Conservation (phyloP, 495 filamentous ascomycete species). For the Pyrenopolyporus hunteri region DNA sequence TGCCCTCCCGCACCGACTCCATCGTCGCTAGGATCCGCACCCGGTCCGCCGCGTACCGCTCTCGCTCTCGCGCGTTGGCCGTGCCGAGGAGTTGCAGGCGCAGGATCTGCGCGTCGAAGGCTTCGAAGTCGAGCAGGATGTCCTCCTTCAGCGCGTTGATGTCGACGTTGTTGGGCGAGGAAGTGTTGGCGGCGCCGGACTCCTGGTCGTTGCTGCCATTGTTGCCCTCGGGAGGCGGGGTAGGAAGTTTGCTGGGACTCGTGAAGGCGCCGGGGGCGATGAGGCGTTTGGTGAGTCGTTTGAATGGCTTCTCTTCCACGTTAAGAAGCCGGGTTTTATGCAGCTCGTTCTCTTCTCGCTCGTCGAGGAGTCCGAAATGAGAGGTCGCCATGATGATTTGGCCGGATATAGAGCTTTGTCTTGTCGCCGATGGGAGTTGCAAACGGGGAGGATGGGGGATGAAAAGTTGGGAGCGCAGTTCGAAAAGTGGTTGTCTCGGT, state of each 20-base stretch:
- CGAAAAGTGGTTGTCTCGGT: neutral
- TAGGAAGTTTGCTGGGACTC: constrained; percentile 63
- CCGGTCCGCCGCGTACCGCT: constrained; percentile 83
- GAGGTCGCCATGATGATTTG: constrained; percentile 30
- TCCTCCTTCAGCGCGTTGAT: constrained; percentile 74
- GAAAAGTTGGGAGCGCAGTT: neutral
- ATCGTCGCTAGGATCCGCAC: constrained; percentile 74
- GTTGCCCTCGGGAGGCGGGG: constrained; percentile 69
- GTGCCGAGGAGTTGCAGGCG: constrained; percentile 86
- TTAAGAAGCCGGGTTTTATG: constrained; percentile 89
- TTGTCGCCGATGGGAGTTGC: neutral
- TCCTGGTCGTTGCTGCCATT: constrained; percentile 30
- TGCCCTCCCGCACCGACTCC: constrained; percentile 77
- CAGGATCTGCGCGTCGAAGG: constrained; percentile 77
- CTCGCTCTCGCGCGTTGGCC: constrained; percentile 83
- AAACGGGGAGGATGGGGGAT: neutral
- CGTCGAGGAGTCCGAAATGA: constrained; percentile 51
- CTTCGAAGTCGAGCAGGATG: constrained; percentile 85
- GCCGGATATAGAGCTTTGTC: neutral
- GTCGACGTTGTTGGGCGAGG: constrained; percentile 53
- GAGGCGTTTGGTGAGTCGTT: constrained; percentile 83
- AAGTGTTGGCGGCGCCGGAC: constrained; percentile 16
- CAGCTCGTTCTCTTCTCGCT: constrained; percentile 74
- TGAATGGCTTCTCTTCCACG: constrained; percentile 93
- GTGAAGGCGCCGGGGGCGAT: constrained; percentile 67